Evolutionary conservation across 768 basidiomycete genomes (phyloP), one percentile per base, ranked within the genome.

Genomic region (Tulasnella sp.): DNA sequence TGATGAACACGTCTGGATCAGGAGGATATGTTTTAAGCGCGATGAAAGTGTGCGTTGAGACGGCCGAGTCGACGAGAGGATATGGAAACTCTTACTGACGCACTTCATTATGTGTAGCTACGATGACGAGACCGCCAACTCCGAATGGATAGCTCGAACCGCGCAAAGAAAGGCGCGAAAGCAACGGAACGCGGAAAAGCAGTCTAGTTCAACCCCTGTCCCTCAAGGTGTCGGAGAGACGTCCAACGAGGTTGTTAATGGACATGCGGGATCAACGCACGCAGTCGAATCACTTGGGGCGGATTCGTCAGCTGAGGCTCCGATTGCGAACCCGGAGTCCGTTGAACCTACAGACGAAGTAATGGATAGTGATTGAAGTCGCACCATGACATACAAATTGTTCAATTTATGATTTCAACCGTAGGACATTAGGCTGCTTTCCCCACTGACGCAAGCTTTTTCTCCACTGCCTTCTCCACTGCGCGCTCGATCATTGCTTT

Each of bases 1-100:
- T 88, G 79, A 99, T 99, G 97, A 91, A 86, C 75, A 93, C 90
- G 77, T 91, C 93, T 29, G 94, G 93, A 14, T 90, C 91, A 0
- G 96, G 95, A 17, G 97, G 97, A 0, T 97, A 89, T 83, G 83
- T 99, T 64, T 86, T 98, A 38, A 90, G 93, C 81, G 88, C 90
- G 22, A 91, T 90, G n/a, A 94, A 93, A 88, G 89, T 98, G 92
- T 96, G 31, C 31, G 67, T 39, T 15, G 12, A 42, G 70, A 14
- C 14, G 49, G 9, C 4, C 0, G 22, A 31, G 1, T 31, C 25
- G 29, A 34, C 49, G 7, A 34, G 5, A 68, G 67, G 36, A 67
- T 2, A 11, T 3, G n/a, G 14, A 12, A 34, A 31, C 67, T 15
- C 31, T 39, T 4, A 7, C 14, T 17, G 34, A 39, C 67, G 19